Conservation (phyloP, 441 rosid genomes). For the Raphanus hybrid region DNA sequence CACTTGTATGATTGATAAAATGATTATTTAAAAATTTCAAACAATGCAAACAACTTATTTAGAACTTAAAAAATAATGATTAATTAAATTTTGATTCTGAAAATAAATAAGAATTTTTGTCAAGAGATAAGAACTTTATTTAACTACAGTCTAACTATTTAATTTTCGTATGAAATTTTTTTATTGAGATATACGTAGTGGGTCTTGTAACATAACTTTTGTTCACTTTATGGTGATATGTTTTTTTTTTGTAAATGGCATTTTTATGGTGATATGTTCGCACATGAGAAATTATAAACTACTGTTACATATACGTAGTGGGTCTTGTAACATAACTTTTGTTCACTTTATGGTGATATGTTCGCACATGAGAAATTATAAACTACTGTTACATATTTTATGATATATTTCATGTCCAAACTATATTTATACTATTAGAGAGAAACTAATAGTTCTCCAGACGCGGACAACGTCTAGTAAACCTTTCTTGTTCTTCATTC, state of each 20-base stretch:
- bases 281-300: not conserved
- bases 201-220: not conserved
- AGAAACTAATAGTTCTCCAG: not conserved
- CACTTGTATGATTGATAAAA: not conserved
- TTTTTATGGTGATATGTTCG: too few relatives aligned
- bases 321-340: too few relatives aligned
- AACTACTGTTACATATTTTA: not conserved
- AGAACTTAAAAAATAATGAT: not conserved
- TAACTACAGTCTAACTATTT: not conserved
- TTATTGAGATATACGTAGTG: not conserved
- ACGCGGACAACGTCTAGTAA: not conserved
- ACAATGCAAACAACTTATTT: not conserved
- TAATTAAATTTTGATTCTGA: not conserved
- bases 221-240: not conserved
- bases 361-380: not conserved
- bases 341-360: not conserved
- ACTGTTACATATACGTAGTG: not conserved
- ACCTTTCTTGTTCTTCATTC: not conserved
- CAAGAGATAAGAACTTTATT: not conserved
- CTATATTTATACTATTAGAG: not conserved
- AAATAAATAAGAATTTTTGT: not conserved
- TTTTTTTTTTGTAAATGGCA: too few relatives aligned
- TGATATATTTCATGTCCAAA: not conserved
- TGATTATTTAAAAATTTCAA: not conserved
- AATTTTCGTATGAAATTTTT: not conserved